Base-by-base conservation (phyloP, 169 alveolate genomes). In the Cyclospora cayetanensis region DNA sequence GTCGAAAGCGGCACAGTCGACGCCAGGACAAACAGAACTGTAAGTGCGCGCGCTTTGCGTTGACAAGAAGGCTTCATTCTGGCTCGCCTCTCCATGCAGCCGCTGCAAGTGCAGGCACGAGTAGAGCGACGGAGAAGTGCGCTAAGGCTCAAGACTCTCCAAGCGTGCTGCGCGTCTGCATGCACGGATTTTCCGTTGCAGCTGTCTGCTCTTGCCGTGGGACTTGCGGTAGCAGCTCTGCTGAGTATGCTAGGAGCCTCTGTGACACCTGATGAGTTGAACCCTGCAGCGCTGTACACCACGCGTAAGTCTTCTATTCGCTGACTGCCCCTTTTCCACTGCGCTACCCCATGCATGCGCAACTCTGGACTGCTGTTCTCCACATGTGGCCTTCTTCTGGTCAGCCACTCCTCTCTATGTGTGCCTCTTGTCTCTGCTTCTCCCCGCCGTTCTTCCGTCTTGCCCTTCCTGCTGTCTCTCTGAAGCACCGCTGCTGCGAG, bases 151-250 rank as follows among this genome's bases (percentile, higher is more conserved):
- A n/a, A n/a, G n/a, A n/a, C n/a, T n/a, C n/a, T n/a, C n/a, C n/a
- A n/a, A n/a, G n/a, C n/a, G n/a, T n/a, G n/a, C n/a, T n/a, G n/a
- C n/a, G n/a, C n/a, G n/a, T n/a, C n/a, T n/a, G n/a, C n/a, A n/a
- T n/a, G n/a, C n/a, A n/a, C n/a, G n/a, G n/a, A n/a, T n/a, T n/a
- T n/a, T 70, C 60, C n/a, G 83, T 37, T 34, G 43, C 83, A 70
- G 83, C 83, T 70, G 25, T 70, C 83, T 2, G n/a, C 39, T 35
- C 60, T 70, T 34, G 55, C 83, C 4, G 20, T 70, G 34, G 83
- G 60, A 7, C 60, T 70, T 31, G 83, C 55, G 11, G 83, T 35
- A 5, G 12, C 83, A 4, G 83, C 60, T 1, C 2, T 37, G 2
- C 0, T 70, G 83, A 12, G 52, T 37, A 22, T 70, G 0, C n/a